Conservation (phyloP, 352 stramenopile genomes). For the Phytophthora hibernalis region DNA sequence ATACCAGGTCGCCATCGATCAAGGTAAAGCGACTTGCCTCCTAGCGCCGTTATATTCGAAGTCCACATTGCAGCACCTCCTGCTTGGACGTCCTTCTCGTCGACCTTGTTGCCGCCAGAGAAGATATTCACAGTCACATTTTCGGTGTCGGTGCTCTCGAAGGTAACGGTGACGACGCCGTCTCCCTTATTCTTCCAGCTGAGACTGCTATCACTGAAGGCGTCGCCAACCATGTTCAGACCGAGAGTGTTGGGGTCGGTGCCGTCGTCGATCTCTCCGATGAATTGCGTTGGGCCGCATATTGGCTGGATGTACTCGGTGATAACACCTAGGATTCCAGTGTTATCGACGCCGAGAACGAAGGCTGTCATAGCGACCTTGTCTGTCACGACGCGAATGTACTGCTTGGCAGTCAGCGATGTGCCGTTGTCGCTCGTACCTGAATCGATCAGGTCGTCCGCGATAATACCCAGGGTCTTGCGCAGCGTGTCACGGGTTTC, state of each 20-base stretch:
- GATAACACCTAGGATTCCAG: neutral
- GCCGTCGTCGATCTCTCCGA: conserved; percentile 2
- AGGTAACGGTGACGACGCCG: neutral
- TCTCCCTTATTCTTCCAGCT: neutral
- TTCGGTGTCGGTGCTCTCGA: neutral
- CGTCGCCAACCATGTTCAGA: neutral
- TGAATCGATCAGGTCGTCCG: neutral
- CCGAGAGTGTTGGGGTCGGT: neutral
- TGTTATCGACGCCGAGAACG: neutral
- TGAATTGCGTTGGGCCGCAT: neutral
- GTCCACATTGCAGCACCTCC: neutral
- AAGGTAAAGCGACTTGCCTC: neutral
- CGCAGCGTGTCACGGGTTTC: neutral
- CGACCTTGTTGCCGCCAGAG: neutral
- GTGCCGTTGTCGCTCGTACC: neutral
- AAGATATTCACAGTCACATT: conserved; percentile 1
- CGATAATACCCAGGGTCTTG: neutral
- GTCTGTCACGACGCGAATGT: neutral
- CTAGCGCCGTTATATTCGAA: neutral
- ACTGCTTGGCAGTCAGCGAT: neutral
- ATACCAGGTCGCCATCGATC: conserved; percentile 1
- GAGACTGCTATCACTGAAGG: neutral
- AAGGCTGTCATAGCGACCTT: neutral
- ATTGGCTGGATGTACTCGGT: conserved; percentile 1
- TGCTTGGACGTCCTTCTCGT: neutral